Evolutionary conservation across 179 eudicot species (phyloP).

Genomic region (Drosera spatulata): DNA sequence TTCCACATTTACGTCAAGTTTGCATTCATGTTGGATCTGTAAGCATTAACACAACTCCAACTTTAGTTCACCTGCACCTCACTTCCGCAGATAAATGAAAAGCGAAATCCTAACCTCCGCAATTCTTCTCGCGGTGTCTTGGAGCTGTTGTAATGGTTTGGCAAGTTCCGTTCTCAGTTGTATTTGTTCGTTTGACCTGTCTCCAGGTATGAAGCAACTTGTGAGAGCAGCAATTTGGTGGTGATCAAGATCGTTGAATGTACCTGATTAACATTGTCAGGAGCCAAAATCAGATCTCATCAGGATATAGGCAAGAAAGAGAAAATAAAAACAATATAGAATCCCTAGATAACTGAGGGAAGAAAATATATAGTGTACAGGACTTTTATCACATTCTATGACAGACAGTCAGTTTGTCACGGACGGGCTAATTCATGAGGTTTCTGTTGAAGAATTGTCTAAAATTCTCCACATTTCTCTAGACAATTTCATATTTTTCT

Average conservation of each 20-base stretch:
- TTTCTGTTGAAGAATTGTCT: too few species aligned
- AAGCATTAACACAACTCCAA: constrained; percentile 6
- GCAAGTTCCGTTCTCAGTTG: constrained; percentile 84
- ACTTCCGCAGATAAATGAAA: neutral
- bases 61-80: neutral
- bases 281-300: neutral
- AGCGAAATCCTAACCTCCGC: constrained; percentile 50
- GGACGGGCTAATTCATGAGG: too few species aligned
- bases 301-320: neutral
- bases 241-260: constrained; percentile 94
- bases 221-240: constrained; percentile 96
- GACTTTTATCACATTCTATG: too few species aligned
- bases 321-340: neutral
- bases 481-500: too few species aligned
- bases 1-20: constrained; percentile 77
- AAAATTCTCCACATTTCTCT: too few species aligned
- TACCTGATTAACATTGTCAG: constrained; percentile 44
- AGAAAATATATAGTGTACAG: neutral
- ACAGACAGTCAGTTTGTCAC: too few species aligned
- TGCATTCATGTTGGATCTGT: constrained; percentile 97
- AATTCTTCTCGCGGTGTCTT: constrained; percentile 91
- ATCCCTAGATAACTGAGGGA: neutral
- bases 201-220: constrained; percentile 95
- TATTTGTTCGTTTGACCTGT: constrained; percentile 81
- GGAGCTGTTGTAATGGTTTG: constrained; percentile 90